These are phyloP conservation scores for Rhodomyrtus tomentosa DNA, from an alignment of 345 rosid genomes.

Conservation along the genomic window DNA sequence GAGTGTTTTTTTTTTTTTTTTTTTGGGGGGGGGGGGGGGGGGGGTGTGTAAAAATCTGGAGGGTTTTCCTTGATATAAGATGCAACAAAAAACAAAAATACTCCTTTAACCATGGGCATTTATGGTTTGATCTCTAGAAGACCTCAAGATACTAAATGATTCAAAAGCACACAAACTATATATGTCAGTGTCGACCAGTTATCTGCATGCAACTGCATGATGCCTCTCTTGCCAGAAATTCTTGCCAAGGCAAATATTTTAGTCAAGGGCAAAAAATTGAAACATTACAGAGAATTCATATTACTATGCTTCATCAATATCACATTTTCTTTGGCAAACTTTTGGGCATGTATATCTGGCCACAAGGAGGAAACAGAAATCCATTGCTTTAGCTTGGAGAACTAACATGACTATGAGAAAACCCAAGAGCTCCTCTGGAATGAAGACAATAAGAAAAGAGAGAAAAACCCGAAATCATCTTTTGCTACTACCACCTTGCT, in stretches of 20 bases:
- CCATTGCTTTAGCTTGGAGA: background rate
- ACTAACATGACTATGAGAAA: background rate
- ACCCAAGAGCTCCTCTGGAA: background rate
- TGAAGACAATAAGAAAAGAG: background rate
- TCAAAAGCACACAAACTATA: background rate
- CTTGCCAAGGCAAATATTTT: background rate
- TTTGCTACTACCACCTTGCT: background rate
- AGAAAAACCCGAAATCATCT: background rate
- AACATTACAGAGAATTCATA: background rate
- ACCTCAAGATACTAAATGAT: background rate
- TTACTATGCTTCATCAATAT: background rate
- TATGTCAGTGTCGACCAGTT: background rate
- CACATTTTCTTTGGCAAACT: background rate
- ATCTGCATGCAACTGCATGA: background rate
- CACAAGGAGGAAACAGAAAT: background rate
- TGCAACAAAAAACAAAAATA: background rate
- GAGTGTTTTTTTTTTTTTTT: too few relatives aligned
- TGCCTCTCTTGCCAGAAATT: background rate
- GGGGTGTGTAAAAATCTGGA: too few relatives aligned
- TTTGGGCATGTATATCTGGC: background rate
- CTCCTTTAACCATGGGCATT: background rate
- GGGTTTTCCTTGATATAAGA: slow-evolving; percentile 9
- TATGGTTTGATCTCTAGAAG: background rate
- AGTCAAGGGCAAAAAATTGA: background rate
- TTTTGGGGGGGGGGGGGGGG: too few relatives aligned